Conservation (phyloP, 495 filamentous ascomycete species). For the Glonium stellatum region DNA sequence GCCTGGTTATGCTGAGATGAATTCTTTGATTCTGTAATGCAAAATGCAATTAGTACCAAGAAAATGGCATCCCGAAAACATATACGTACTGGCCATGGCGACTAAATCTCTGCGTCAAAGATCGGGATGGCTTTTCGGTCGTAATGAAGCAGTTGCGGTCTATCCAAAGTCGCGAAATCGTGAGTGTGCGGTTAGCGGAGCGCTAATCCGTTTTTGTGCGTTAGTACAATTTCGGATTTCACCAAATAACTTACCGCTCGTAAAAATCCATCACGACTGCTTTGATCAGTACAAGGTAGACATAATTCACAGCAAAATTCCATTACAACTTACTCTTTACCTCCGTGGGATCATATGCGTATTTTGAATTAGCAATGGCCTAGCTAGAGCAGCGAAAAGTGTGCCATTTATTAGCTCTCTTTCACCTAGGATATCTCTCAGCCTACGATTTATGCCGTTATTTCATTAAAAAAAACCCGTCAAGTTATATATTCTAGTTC, state of each 20-base stretch:
- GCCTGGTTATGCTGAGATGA: conserved; percentile 96
- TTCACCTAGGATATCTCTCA: too few species aligned
- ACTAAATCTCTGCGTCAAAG: conserved; percentile 13
- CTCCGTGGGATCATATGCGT: too few species aligned
- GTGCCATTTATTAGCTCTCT: too few species aligned
- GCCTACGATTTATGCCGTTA: too few species aligned
- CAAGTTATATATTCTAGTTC: too few species aligned
- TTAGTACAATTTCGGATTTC: neutral
- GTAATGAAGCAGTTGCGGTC: neutral
- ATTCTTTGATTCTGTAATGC: conserved; percentile 87
- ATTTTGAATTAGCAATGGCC: too few species aligned
- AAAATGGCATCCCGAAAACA: neutral
- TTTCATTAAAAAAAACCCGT: too few species aligned
- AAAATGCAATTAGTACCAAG: neutral
- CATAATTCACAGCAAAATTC: too few species aligned
- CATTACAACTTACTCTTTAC: too few species aligned
- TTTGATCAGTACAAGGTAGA: too few species aligned
- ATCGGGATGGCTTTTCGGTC: neutral
- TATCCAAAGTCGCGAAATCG: neutral
- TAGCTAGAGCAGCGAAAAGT: too few species aligned
- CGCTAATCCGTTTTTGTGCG: neutral
- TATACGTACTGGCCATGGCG: conserved; percentile 46
- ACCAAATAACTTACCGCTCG: neutral
- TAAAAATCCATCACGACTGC: too few species aligned
- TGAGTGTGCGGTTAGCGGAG: conserved; percentile 4